Percentiles rank a stretch among this genome's conserved stretches.
phyloP scores from a whole-genome alignment of 495 filamentous ascomycete genomes.

The Aspergillus panamensis region DNA sequence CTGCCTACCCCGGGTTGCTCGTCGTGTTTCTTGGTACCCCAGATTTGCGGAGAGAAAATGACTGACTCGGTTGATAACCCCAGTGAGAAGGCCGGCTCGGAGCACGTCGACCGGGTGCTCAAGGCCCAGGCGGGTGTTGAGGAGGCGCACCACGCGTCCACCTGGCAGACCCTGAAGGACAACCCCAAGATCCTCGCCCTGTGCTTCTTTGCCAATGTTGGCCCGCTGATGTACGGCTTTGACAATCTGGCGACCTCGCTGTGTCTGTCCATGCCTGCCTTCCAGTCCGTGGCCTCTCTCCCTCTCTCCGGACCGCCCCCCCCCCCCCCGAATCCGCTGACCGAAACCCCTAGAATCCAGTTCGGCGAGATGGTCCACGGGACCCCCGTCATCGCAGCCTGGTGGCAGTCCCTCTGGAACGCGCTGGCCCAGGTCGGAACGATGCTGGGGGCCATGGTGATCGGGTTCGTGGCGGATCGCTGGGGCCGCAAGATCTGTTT shows the following conservation, averaged over 20 bases:
- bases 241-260: conserved; percentile 28
- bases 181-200: conserved; percentile 19
- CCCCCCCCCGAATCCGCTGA: no score
- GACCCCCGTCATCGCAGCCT: conserved; percentile 23
- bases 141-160: not conserved
- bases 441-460: conserved; percentile 23
- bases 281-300: conserved; percentile 26
- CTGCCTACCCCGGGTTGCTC: no score
- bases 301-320: no score
- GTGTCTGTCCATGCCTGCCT: conserved; percentile 26
- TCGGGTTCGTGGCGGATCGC: conserved; percentile 23
- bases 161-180: not conserved
- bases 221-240: conserved; percentile 28
- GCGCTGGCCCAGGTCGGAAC: conserved; percentile 26
- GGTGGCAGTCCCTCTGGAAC: conserved; percentile 32
- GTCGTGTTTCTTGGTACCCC: no score
- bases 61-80: not conserved
- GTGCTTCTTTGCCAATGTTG: conserved; percentile 24
- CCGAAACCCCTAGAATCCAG: conserved; percentile 11
- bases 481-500: conserved; percentile 24
- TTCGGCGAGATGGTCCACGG: conserved; percentile 15
- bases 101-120: not conserved
- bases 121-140: not conserved
- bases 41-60: not conserved
- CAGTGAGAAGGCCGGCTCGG: not conserved